Base-by-base conservation (phyloP, 2,329 filamentous ascomycete genomes). In the Fusarium agapanthi region DNA sequence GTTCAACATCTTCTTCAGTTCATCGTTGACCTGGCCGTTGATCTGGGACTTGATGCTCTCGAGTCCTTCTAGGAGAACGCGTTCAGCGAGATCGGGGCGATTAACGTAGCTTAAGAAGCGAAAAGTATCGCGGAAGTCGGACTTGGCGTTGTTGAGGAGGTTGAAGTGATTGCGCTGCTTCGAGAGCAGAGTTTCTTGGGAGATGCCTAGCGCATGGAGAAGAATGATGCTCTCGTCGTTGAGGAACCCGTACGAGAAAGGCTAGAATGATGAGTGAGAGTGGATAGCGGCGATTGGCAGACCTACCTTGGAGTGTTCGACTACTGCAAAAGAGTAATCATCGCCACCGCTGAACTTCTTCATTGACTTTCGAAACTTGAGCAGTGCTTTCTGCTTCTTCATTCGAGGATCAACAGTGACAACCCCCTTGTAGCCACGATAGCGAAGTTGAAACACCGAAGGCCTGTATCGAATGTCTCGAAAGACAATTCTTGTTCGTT, bases 361-460 rank as follows among this genome's bases (percentile, higher is more conserved):
- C 62, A 65, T 65, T 8, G 59, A 65, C 6, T 65, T 64, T 6
- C 62, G 59, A 15, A 65, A 1, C 22, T 64, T 65, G 2, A 65
- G 12, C 1, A 30, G 11, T 1, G 40, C 30, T 0, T 64, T 64
- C 2, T 65, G 14, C 2, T 48, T 56, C n/a, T 18, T 28, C 62
- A 65, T 65, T 12, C 59, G 59, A 4, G 47, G 35, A 9, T 65
- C 59, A 10, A 64, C 40, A 3, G 62, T 65, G 1, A 65, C 62
- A 0, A 65, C 62, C 0, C 62, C 62, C 5, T 65, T 56, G 1
- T 64, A 64, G 4, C 58, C 62, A 0, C 62, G 59, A 18, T 65
- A 65, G 11, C 62, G 40, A 10, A 65, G 61, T 0, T 65, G 58
- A 4, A 64, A 65, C 4, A 65, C 62, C 4, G 47, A 65, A 2